Conservation (phyloP, 2,329 filamentous ascomycete species). For the Colletotrichum sp. region DNA sequence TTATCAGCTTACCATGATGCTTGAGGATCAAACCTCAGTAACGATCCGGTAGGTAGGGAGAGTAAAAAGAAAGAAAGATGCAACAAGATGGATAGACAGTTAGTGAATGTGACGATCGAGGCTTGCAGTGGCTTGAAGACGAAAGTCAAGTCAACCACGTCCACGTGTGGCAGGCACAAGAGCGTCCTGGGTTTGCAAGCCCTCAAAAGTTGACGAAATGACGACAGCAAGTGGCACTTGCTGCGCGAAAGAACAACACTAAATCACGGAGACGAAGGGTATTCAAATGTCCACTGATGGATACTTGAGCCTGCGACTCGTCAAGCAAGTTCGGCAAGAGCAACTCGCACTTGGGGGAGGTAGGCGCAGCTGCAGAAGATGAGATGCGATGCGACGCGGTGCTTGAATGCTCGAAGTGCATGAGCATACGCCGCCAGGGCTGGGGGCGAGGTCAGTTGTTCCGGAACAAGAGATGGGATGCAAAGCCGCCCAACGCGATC, state of each 20-base stretch:
- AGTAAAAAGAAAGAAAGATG: neutral
- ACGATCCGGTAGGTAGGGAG: neutral
- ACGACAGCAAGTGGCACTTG: constrained; percentile 13
- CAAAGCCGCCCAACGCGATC: neutral
- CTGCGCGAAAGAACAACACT: neutral
- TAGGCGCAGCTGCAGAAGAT: neutral
- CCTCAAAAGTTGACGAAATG: neutral
- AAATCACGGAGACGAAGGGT: constrained; percentile 10
- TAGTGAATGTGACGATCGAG: constrained; percentile 1
- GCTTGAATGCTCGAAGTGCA: constrained; percentile 2
- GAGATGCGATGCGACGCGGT: neutral
- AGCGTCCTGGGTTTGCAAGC: neutral
- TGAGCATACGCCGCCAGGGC: neutral
- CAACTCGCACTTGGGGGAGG: constrained; percentile 4
- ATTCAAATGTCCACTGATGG: constrained; percentile 1
- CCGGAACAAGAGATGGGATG: neutral
- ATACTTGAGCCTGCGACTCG: constrained; percentile 3
- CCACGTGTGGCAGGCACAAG: neutral
- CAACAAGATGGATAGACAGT: neutral
- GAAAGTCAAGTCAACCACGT: constrained; percentile 7
- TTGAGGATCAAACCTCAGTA: neutral
- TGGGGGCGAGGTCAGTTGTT: neutral
- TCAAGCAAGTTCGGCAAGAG: constrained; percentile 6
- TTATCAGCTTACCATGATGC: constrained; percentile 20
- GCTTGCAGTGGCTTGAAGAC: neutral